Base-by-base conservation (phyloP, 1,284 basidiomycete genomes). In the Rhodotorula sp. region DNA sequence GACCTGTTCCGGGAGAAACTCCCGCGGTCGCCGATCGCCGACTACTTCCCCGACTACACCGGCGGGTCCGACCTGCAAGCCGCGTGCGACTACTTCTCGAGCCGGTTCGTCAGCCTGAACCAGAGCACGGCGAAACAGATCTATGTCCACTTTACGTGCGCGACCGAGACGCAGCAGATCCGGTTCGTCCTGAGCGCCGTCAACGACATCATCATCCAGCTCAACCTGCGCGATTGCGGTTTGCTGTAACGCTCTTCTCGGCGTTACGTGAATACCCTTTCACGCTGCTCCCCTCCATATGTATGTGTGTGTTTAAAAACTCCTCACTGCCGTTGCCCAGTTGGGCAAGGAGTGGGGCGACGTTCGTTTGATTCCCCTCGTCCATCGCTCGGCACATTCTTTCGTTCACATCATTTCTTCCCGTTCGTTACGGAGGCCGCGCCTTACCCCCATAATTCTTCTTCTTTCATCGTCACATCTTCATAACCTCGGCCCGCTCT, bases 1-100 rank as follows among this genome's bases (percentile, higher is more conserved):
- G 95, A 98, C 83, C 84, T 98, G 67, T 97, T 99, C 84, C 90
- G 91, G 21, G 92, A 94, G 81, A 98, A 97, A 82, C 86, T 98
- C 8, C 90, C 91, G 2, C 85, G 88, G 66, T 95, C 92, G 62
- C 94, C 94, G 3, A 81, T 97, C 67, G 87, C 87, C 39, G 88
- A 92, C 81, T 96, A 93, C 84, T 97, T 97, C 88, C 91, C 92
- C 77, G 82, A 83, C 75, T 83, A 82, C 78, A 73, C 67, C 8
- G 78, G 78, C 62, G 78, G 77, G 18, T 60, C 72, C 26, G 77
- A 79, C 68, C 66, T 80, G 20, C 79, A 80, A 67, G 74, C 78
- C 15, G 78, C 77, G 23, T 79, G 79, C 68, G 79, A 80, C 61
- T 80, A 79, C 74, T 79, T 80, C 68, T 73, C 72, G 51, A 70